Percentiles rank a stretch among this genome's conserved stretches.
phyloP scores from a whole-genome alignment of 805 yeast genomes.

The Barnettozyma salicaria region DNA sequence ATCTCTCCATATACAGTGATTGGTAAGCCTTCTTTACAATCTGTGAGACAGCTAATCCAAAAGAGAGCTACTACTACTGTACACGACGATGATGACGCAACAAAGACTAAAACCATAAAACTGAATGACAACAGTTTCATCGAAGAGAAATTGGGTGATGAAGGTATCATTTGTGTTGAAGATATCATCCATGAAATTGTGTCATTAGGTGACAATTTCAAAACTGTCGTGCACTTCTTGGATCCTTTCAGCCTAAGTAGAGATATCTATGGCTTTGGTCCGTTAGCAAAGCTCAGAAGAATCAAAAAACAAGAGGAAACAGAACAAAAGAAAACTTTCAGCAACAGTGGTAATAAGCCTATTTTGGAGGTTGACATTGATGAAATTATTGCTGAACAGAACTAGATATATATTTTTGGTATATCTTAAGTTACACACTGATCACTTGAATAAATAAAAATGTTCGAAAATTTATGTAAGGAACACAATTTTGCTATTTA shows the following conservation, averaged over 20 bases:
- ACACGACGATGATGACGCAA: constrained; percentile 29
- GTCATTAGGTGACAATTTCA: constrained; percentile 59
- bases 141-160: constrained; percentile 65
- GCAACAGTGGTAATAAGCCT: constrained; percentile 60
- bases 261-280: constrained; percentile 71
- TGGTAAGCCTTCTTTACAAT: constrained; percentile 68
- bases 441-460: not conserved
- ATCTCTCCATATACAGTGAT: constrained; percentile 68
- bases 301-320: constrained; percentile 49
- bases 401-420: constrained; percentile 30
- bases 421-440: constrained; percentile 1
- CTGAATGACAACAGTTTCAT: constrained; percentile 70
- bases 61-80: constrained; percentile 60
- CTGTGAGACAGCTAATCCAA: constrained; percentile 67
- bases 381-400: constrained; percentile 58
- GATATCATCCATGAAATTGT: constrained; percentile 70
- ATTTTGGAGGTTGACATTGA: constrained; percentile 71
- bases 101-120: constrained; percentile 35
- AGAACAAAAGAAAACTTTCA: constrained; percentile 37
- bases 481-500: constrained; percentile 11
- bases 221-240: constrained; percentile 53
- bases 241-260: constrained; percentile 64
- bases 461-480: too few relatives aligned
- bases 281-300: constrained; percentile 62
- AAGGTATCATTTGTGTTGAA: constrained; percentile 73